phyloP scores from a whole-genome alignment of 495 filamentous ascomycete species.

The Daldinia grandis region DNA sequence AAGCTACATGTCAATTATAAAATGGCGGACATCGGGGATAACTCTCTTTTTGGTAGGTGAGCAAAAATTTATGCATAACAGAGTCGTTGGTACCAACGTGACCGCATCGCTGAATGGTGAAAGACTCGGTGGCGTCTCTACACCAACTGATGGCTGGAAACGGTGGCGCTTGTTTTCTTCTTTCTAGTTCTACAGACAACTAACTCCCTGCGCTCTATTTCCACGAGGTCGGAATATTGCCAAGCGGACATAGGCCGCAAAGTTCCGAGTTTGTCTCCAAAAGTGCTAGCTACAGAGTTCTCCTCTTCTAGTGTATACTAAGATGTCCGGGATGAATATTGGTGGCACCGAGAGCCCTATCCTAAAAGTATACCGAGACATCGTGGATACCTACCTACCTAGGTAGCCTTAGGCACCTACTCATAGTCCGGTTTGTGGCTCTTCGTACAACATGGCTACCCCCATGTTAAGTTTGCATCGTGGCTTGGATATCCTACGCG shows the following conservation, averaged over 20 bases:
- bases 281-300: too few species aligned
- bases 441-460: background rate
- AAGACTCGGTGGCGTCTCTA: background rate
- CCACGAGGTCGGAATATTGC: background rate
- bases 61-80: slow-evolving; percentile 6
- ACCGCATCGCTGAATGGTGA: slow-evolving; percentile 5
- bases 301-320: background rate
- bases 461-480: background rate
- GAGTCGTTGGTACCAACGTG: slow-evolving; percentile 7
- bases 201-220: background rate
- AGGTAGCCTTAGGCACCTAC: background rate
- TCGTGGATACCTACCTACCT: too few species aligned
- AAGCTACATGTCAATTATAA: background rate
- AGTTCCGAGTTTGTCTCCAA: background rate
- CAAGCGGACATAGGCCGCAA: background rate
- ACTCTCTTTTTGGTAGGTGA: slow-evolving; percentile 28
- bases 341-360: background rate
- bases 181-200: background rate
- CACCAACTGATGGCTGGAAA: slow-evolving; percentile 1
- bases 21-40: slow-evolving; percentile 14
- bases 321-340: background rate
- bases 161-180: slow-evolving; percentile 1
- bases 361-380: background rate
- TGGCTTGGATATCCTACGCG: background rate
- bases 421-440: background rate